Percentiles rank a stretch among this genome's conserved stretches.
Evolutionary conservation across 768 basidiomycete genomes (phyloP).

Genomic region (Atractiella rhizophila): DNA sequence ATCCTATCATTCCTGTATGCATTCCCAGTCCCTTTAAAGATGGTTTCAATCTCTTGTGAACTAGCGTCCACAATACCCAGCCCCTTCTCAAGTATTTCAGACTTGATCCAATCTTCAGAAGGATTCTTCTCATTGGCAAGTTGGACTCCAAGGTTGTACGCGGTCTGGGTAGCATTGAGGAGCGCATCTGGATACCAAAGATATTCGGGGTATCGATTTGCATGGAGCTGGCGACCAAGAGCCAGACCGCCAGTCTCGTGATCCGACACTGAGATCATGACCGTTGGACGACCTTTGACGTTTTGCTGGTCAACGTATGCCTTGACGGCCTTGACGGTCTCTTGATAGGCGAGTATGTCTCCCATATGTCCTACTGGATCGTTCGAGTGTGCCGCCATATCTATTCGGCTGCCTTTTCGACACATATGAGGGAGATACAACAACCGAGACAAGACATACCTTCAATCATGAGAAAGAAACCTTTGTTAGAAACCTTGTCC

Average conservation of each 20-base stretch:
- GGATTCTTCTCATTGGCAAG: conserved; percentile 4
- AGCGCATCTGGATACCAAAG: conserved; percentile 16
- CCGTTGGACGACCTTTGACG: conserved; percentile 9
- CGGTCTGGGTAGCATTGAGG: conserved; percentile 13
- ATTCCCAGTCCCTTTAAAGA: conserved; percentile 4
- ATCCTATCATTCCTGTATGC: conserved; percentile 3
- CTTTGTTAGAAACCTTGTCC: conserved; percentile 2
- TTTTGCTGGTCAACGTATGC: conserved; percentile 10
- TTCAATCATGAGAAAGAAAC: conserved; percentile 19
- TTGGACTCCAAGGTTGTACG: conserved; percentile 8
- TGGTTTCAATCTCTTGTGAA: conserved; percentile 7
- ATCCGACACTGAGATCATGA: conserved; percentile 16
- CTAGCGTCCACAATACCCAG: conserved; percentile 14
- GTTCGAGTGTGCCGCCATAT: conserved; percentile 1
- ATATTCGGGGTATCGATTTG: conserved; percentile 13
- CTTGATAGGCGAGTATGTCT: conserved; percentile 17
- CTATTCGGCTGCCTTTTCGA: background rate
- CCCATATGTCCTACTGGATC: conserved; percentile 9
- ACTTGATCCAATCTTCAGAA: conserved; percentile 6
- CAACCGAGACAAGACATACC: no score
- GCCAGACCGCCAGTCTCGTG: conserved; percentile 19
- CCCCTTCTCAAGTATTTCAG: conserved; percentile 11
- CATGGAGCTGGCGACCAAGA: conserved; percentile 13
- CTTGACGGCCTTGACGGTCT: conserved; percentile 13
- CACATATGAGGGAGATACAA: no score